These are phyloP conservation scores for Melastoma malabathricum DNA, from an alignment of 345 rosid species.

Conservation along the genomic window DNA sequence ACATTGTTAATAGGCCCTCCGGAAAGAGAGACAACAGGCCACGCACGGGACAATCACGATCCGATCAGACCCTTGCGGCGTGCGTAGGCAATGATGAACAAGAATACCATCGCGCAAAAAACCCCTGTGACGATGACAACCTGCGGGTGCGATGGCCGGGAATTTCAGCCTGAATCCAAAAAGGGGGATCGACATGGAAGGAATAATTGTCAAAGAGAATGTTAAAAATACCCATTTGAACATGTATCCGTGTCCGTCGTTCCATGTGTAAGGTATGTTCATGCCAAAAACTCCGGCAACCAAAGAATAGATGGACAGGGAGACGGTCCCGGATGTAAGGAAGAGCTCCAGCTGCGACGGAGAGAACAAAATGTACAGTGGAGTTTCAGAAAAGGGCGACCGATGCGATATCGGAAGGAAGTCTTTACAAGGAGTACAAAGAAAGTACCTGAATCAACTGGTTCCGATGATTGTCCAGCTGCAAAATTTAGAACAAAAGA, in stretches of 20 bases:
- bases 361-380: slow-evolving; percentile 2
- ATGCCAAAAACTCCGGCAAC: slow-evolving; percentile 82
- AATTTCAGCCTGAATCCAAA: not conserved
- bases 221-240: slow-evolving; percentile 60
- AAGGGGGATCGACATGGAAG: no score
- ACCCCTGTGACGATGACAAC: slow-evolving; percentile 47
- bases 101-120: slow-evolving; percentile 25
- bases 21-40: no score
- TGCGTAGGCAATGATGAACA: slow-evolving; percentile 59
- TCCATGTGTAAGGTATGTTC: slow-evolving; percentile 95
- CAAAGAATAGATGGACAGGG: slow-evolving; percentile 51
- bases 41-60: slow-evolving; percentile 34
- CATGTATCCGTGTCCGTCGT: slow-evolving; percentile 44
- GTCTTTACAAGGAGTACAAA: not conserved
- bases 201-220: no score
- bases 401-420: no score
- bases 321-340: slow-evolving; percentile 64
- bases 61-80: slow-evolving; percentile 83
- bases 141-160: slow-evolving; percentile 18
- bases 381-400: not conserved
- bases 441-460: slow-evolving; percentile 82
- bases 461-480: slow-evolving; percentile 98
- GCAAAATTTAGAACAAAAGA: slow-evolving; percentile 12
- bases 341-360: slow-evolving; percentile 64
- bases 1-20: no score